Evolutionary conservation across 139 green algal genomes (phyloP), one percentile per base, ranked within the genome.

Genomic region (Pleodorina starrii): DNA sequence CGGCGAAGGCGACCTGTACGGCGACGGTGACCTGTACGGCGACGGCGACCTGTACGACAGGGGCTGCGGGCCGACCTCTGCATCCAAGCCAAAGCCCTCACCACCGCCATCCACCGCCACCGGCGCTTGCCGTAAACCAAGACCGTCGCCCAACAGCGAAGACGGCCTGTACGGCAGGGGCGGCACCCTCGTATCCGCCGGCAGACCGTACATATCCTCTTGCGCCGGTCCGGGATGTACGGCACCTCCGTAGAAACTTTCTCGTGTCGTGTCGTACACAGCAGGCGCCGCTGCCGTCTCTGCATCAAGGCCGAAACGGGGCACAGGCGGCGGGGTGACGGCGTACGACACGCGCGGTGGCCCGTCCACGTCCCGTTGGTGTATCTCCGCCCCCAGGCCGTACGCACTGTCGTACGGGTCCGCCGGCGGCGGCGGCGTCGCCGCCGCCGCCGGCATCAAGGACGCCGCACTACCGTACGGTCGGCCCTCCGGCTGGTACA

Each of bases 71-170:
- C n/a, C 32, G 29, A 69, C 46, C 44, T 83, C 75, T 1, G 75
- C 75, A 32, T 83, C 75, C 75, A 83, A 35, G 3, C 75, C 75
- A 44, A 83, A 83, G n/a, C 75, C 75, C 16, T 5, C 43, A n/a
- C 16, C n/a, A n/a, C n/a, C n/a, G n/a, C n/a, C n/a, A n/a, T n/a
- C n/a, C n/a, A n/a, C 46, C n/a, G 1, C 23, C 46, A 6, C 29
- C 75, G 16, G 11, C 27, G 16, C 2, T 48, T 9, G 29, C 11
- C 1, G 46, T 25, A 66, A 32, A 5, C 21, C 54, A 66, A 66
- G 14, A 17, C 14, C 54, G 2, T 66, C 54, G 54, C 54, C 21
- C 54, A 32, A 25, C 54, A 66, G 5, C 29, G 3, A 2, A 25
- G 29, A 66, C 9, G 25, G 54, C 54, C 54, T 32, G 54, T 66